Evolutionary conservation across 2,329 filamentous ascomycete genomes (phyloP), one percentile per base, ranked within the genome.

Genomic region (Aspergillus costaricaensis): DNA sequence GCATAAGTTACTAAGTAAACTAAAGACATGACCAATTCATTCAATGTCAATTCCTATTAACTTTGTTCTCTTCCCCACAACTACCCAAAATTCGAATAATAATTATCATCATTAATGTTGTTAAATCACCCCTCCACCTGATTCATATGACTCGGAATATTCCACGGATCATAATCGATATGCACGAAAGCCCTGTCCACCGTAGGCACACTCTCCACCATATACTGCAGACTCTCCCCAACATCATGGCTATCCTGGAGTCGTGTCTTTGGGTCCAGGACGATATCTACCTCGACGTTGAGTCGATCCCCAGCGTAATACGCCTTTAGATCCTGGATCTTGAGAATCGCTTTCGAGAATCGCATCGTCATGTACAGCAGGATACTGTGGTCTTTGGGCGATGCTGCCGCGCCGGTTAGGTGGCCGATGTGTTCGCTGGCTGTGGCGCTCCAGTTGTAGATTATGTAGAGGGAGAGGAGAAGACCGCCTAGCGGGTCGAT

Each of bases 321-420:
- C 4, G 85, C 85, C 57, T 87, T 85, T 41, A 88, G 81, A 67
- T 87, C 85, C 57, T 79, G 75, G 52, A 88, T 85, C 66, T 75
- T 88, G 70, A 86, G 87, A 71, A 97, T 96, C 12, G 90, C 90
- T 67, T 90, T 91, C 49, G 92, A 92, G 72, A 96, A 96, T 19
- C 93, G 89, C 90, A 96, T 96, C 1, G 92, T 95, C 67, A 96
- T 84, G 77, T 97, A 97, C 1, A 96, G 82, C 21, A 96, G 77
- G 50, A 96, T 86, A 72, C 95, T 96, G 30, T 92, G 85, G n/a
- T 81, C 58, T 66, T 83, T 82, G 19, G 80, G 80, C 2, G 84
- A 84, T n/a, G 86, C 86, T 2, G 83, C 80, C 64, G 86, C 86
- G 57, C 86, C 85, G 1, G 87, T 85, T 5, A 88, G 78, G 23